A percentile compares a stretch with the other conserved stretches of the same genome.
Evolutionary conservation across 495 filamentous ascomycete species (phyloP).

Genomic region (Podospora pseudopauciseta): DNA sequence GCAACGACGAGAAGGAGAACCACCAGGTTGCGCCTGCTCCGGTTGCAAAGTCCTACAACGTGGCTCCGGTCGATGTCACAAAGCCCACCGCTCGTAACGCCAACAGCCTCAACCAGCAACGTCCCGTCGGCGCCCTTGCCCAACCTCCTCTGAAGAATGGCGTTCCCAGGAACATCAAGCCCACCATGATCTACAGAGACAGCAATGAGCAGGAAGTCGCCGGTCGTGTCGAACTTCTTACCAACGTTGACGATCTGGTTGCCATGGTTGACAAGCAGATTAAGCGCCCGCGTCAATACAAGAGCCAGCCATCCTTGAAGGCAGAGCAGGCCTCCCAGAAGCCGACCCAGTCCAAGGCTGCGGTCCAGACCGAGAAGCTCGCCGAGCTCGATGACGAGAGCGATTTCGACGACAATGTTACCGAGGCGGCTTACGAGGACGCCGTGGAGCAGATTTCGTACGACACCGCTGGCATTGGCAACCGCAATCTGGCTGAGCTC

Average conservation of each 20-base stretch:
- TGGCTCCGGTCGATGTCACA: conserved; percentile 9
- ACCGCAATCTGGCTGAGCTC: conserved; percentile 12
- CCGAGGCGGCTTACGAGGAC: conserved; percentile 43
- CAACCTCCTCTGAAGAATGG: conserved; percentile 42
- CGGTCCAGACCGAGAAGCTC: conserved; percentile 20
- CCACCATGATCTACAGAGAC: conserved; percentile 66
- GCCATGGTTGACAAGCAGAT: conserved; percentile 28
- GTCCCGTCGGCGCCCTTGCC: conserved; percentile 8
- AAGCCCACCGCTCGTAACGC: conserved; percentile 14
- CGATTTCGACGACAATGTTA: conserved; percentile 33
- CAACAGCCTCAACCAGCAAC: conserved; percentile 10
- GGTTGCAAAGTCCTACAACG: conserved; percentile 17
- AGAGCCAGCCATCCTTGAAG: conserved; percentile 41
- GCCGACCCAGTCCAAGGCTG: conserved; percentile 34
- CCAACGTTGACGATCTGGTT: conserved; percentile 22
- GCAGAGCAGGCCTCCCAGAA: conserved; percentile 29
- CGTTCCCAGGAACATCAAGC: conserved; percentile 50
- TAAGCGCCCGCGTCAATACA: conserved; percentile 42
- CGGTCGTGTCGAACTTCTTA: conserved; percentile 13
- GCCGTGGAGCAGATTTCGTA: conserved; percentile 37
- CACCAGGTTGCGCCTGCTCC: not conserved
- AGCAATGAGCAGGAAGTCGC: conserved; percentile 27
- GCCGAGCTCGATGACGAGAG: conserved; percentile 24
- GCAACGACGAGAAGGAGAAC: conserved; percentile 48
- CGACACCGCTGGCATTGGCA: conserved; percentile 12